Base-by-base conservation (phyloP, 345 rosid genomes). In the Anastatica hierochuntica region DNA sequence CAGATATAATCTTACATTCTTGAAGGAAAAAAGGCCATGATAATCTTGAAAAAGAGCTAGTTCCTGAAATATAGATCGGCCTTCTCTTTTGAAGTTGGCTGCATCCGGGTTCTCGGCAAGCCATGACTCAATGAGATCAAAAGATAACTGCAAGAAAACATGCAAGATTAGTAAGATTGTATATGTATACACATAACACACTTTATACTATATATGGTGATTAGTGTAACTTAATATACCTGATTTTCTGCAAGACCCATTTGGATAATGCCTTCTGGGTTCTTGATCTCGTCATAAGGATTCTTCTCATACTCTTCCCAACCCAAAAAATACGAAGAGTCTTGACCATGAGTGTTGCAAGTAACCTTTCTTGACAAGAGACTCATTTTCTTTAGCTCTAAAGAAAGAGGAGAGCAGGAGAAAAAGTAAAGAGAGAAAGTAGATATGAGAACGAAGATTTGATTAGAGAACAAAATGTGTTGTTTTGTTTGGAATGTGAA, bases 161-260 rank as follows among this genome's bases (percentile, higher is more conserved):
- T 19, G 33, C 20, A 16, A 16, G 17, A 40, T 3, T 3, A 40
- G 6, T 47, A 39, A 64, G n/a, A n/a, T n/a, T 56, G 35, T 56
- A 15, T 38, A 26, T 23, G 15, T 11, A 33, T 29, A 29, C 6
- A 29, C 33, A 29, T 8, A 29, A 27, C 4, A 4, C 0, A 13
- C 41, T 40, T 9, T 18, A 39, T 13, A 14, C 39, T n/a, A 21
- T 10, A 17, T 51, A 16, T 43, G 16, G 16, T 41, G 17, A 29
- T 38, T 11, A 12, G 20, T 27, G 38, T 13, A 17, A 11, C 34
- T 29, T 7, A 15, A 19, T n/a, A n/a, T 66, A 75, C 90, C 75
- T 80, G 87, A 68, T 82, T 85, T 58, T 85, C 94, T 35, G 95
- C 95, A 15, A 85, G 81, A 46, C 95, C 90, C 90, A 85, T 82